Conservation (phyloP, 805 yeast species). For the Ogataea siamensis region DNA sequence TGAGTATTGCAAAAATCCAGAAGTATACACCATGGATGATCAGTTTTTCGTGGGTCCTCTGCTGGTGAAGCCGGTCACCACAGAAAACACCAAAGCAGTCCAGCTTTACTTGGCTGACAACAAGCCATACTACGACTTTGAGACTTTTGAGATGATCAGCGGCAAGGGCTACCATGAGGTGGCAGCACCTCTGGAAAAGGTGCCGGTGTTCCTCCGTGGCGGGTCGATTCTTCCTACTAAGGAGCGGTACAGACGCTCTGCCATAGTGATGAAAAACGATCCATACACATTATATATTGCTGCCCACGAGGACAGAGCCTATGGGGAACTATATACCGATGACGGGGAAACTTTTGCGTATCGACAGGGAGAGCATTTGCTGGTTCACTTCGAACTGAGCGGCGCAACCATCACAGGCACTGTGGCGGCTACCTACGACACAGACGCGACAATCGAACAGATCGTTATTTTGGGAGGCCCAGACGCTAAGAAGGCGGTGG, state of each 20-base stretch:
- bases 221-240: slow-evolving; percentile 71
- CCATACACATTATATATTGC: slow-evolving; percentile 78
- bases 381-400: slow-evolving; percentile 40
- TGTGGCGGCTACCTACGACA: slow-evolving; percentile 29
- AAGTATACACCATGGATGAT: slow-evolving; percentile 65
- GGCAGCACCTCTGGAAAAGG: slow-evolving; percentile 50
- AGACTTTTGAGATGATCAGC: slow-evolving; percentile 31
- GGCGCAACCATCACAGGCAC: slow-evolving; percentile 34
- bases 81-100: slow-evolving; percentile 43
- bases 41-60: slow-evolving; percentile 76
- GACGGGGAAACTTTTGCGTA: slow-evolving; percentile 75
- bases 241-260: slow-evolving; percentile 75
- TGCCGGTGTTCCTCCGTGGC: slow-evolving; percentile 76
- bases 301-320: slow-evolving; percentile 45
- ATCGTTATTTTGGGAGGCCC: slow-evolving; percentile 47
- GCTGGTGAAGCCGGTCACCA: slow-evolving; percentile 77
- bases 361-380: slow-evolving; percentile 51
- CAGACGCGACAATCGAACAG: slow-evolving; percentile 48
- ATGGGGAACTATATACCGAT: slow-evolving; percentile 66
- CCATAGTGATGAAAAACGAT: slow-evolving; percentile 70
- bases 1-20: slow-evolving; percentile 46
- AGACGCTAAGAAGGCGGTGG: slow-evolving; percentile 23
- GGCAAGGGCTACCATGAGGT: slow-evolving; percentile 41
- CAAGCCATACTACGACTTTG: slow-evolving; percentile 56
- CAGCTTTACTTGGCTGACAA: slow-evolving; percentile 53